phyloP scores from a whole-genome alignment of 805 yeast species.

The Yarrowia alimentaria region DNA sequence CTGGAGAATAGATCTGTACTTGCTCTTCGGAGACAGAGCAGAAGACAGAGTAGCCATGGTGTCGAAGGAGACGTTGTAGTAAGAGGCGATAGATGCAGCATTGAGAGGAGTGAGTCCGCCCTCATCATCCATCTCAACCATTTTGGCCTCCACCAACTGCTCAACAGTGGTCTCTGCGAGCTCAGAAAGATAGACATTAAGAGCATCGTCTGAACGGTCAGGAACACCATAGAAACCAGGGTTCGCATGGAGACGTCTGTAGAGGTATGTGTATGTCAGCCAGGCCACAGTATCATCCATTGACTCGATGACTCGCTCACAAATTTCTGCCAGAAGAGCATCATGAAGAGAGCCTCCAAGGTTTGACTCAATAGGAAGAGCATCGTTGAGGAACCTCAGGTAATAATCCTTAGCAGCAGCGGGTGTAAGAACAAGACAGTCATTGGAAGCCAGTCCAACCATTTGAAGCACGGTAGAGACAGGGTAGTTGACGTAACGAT shows the following conservation, averaged over 20 bases:
- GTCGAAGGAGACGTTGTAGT: slow-evolving; percentile 60
- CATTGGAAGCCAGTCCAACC: slow-evolving; percentile 37
- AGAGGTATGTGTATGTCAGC: slow-evolving; percentile 81
- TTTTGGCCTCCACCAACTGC: slow-evolving; percentile 55
- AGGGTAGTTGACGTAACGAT: slow-evolving; percentile 65
- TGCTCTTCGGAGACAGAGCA: slow-evolving; percentile 54
- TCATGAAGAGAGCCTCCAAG: slow-evolving; percentile 61
- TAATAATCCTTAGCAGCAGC: slow-evolving; percentile 59
- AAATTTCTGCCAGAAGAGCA: slow-evolving; percentile 68
- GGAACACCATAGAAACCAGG: slow-evolving; percentile 86
- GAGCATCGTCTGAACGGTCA: slow-evolving; percentile 60
- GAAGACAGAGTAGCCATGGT: slow-evolving; percentile 63
- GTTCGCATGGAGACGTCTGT: slow-evolving; percentile 72
- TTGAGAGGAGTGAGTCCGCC: slow-evolving; percentile 56
- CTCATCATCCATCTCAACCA: slow-evolving; percentile 57
- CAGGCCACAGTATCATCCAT: slow-evolving; percentile 90
- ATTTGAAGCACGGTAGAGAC: slow-evolving; percentile 48
- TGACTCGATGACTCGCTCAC: slow-evolving; percentile 56
- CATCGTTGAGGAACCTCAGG: slow-evolving; percentile 64
- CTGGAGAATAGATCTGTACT: slow-evolving; percentile 61
- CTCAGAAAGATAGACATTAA: slow-evolving; percentile 82
- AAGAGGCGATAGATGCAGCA: slow-evolving; percentile 72
- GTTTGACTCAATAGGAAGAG: slow-evolving; percentile 82
- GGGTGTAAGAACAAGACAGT: slow-evolving; percentile 58
- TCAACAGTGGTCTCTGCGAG: slow-evolving; percentile 67